A percentile compares a stretch with the other conserved stretches of the same genome.
phyloP scores from a whole-genome alignment of 1,139 yeast genomes.

The Groenewaldozyma sp. region DNA sequence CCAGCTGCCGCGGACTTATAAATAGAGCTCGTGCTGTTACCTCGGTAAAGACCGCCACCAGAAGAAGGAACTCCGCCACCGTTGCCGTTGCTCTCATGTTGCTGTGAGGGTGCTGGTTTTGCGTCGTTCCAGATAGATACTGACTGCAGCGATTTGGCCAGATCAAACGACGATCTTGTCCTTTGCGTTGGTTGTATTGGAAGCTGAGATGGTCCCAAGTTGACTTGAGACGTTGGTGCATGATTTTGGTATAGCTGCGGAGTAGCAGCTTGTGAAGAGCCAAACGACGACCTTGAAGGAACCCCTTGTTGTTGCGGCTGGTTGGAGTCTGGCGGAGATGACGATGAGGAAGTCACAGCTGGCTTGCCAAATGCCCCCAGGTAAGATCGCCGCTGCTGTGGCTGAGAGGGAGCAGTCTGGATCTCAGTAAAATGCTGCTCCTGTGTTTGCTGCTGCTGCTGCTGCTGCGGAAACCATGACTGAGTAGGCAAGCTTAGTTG shows the following conservation, averaged over 20 bases:
- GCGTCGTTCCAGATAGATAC: too few species aligned
- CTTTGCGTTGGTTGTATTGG: constrained; percentile 7
- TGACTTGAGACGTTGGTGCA: too few species aligned
- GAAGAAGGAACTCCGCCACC: too few species aligned
- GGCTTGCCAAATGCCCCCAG: background rate
- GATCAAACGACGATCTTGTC: constrained; percentile 6
- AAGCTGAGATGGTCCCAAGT: constrained; percentile 4
- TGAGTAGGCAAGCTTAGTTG: too few species aligned
- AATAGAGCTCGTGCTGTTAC: too few species aligned
- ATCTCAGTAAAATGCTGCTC: too few species aligned
- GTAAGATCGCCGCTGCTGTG: too few species aligned
- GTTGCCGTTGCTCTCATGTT: too few species aligned
- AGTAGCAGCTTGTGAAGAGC: background rate
- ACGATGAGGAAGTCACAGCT: background rate
- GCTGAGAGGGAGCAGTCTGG: too few species aligned
- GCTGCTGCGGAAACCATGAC: background rate
- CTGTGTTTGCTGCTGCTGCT: constrained; percentile 2
- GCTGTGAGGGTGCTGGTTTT: too few species aligned
- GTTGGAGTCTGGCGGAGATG: background rate
- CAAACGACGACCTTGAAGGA: background rate
- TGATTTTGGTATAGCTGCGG: background rate
- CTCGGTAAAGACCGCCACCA: too few species aligned
- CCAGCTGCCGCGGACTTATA: too few species aligned
- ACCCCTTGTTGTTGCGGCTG: background rate
- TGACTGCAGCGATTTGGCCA: constrained; percentile 1